A percentile compares a stretch with the other conserved stretches of the same genome.
These are phyloP conservation scores for Cercophora sp. DNA, from an alignment of 495 filamentous ascomycete species.

Conservation along the genomic window DNA sequence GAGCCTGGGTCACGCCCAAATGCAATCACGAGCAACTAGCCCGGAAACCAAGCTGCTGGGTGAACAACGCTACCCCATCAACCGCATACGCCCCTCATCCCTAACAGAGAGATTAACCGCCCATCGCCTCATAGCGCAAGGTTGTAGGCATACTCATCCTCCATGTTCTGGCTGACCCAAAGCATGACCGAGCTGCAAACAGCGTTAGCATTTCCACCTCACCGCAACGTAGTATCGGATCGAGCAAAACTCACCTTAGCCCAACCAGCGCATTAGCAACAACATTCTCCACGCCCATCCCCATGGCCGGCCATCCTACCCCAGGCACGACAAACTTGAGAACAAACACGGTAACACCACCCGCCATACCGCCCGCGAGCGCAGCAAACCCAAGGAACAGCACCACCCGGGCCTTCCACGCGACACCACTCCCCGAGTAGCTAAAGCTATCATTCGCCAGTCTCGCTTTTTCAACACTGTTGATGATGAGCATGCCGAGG, in stretches of 20 bases:
- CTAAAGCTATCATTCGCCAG: slow-evolving; percentile 81
- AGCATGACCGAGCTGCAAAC: slow-evolving; percentile 72
- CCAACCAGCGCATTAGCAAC: slow-evolving; percentile 82
- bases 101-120: neutral
- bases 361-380: slow-evolving; percentile 91
- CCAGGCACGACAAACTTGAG: slow-evolving; percentile 83
- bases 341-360: slow-evolving; percentile 83
- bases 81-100: neutral
- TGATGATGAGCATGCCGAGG: slow-evolving; percentile 98
- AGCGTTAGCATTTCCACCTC: slow-evolving; percentile 19
- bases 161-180: slow-evolving; percentile 98
- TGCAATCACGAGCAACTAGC: too few species aligned
- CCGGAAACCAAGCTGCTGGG: too few species aligned
- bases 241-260: slow-evolving; percentile 63
- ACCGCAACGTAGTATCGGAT: too few species aligned
- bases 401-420: slow-evolving; percentile 94
- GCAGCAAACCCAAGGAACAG: slow-evolving; percentile 93
- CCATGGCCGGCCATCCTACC: slow-evolving; percentile 77
- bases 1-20: too few species aligned
- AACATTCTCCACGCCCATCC: slow-evolving; percentile 92
- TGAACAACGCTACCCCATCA: neutral
- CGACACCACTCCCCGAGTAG: slow-evolving; percentile 81
- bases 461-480: slow-evolving; percentile 90
- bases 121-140: slow-evolving; percentile 64
- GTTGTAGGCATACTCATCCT: slow-evolving; percentile 98